Conservation (phyloP, 140 eudicot genomes). For the Cichorium intybus region DNA sequence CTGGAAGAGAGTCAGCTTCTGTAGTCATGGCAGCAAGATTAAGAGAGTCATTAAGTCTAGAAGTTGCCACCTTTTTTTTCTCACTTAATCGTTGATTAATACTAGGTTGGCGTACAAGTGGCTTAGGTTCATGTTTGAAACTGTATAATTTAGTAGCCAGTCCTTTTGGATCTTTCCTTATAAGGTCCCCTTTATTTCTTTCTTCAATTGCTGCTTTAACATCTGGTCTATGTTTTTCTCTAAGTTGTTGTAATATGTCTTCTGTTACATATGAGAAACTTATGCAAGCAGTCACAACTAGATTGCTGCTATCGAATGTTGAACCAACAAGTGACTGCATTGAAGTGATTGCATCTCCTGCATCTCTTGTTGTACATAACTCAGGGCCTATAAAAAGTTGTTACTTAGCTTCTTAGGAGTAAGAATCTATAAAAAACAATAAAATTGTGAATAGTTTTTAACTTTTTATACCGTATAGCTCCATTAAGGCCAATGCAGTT, state of each 20-base stretch:
- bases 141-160: constrained; percentile 83
- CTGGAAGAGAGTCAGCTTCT: constrained; percentile 64
- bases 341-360: constrained; percentile 87
- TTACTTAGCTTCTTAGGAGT: background rate
- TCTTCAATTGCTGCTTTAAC: constrained; percentile 64
- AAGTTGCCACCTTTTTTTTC: constrained; percentile 29
- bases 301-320: constrained; percentile 94
- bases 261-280: constrained; percentile 70
- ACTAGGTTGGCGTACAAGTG: constrained; percentile 45
- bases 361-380: constrained; percentile 74
- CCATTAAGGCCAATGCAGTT: constrained; percentile 94
- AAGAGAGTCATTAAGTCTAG: constrained; percentile 46
- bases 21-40: constrained; percentile 38
- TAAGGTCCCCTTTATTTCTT: constrained; percentile 51
- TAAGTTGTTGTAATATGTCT: constrained; percentile 52
- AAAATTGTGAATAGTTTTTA: background rate
- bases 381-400: constrained; percentile 66
- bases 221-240: constrained; percentile 80
- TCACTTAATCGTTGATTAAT: constrained; percentile 36
- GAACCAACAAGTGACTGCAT: constrained; percentile 86
- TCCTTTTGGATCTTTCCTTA: constrained; percentile 63
- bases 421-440: background rate
- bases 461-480: constrained; percentile 74
- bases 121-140: constrained; percentile 65
- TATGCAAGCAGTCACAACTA: constrained; percentile 92